Evolutionary conservation across 345 rosid genomes (phyloP).

Genomic region (Rhodomyrtus tomentosa): DNA sequence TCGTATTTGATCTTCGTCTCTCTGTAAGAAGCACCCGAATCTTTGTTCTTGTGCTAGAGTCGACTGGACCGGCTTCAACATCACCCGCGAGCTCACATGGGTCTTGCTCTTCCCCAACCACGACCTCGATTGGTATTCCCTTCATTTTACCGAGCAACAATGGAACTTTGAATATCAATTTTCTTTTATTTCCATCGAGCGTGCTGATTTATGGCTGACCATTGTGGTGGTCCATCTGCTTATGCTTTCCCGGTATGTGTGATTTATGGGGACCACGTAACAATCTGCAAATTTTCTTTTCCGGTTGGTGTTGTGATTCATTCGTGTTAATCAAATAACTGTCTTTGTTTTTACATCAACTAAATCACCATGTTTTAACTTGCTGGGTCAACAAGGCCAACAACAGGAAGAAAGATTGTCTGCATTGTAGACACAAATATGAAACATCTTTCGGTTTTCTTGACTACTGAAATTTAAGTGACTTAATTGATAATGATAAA

Average conservation of each 20-base stretch:
- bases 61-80: constrained; percentile 85
- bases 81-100: constrained; percentile 83
- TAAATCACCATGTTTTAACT: constrained; percentile 92
- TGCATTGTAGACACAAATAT: constrained; percentile 10
- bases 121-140: constrained; percentile 39
- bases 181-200: not conserved
- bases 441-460: not conserved
- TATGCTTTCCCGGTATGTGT: not conserved
- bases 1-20: no score
- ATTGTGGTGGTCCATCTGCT: not conserved
- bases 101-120: constrained; percentile 70
- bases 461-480: not conserved
- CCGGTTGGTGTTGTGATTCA: no score
- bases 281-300: no score
- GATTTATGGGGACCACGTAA: no score
- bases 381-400: constrained; percentile 97
- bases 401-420: constrained; percentile 97
- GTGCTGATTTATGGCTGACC: not conserved
- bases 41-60: no score
- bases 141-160: not conserved
- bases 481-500: not conserved
- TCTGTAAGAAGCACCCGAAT: no score
- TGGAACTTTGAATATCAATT: not conserved
- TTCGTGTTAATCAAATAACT: no score
- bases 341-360: constrained; percentile 98